Evolutionary conservation across 768 basidiomycete genomes (phyloP), one percentile per base, ranked within the genome.

Genomic region (Hebeloma cylindrosporum): DNA sequence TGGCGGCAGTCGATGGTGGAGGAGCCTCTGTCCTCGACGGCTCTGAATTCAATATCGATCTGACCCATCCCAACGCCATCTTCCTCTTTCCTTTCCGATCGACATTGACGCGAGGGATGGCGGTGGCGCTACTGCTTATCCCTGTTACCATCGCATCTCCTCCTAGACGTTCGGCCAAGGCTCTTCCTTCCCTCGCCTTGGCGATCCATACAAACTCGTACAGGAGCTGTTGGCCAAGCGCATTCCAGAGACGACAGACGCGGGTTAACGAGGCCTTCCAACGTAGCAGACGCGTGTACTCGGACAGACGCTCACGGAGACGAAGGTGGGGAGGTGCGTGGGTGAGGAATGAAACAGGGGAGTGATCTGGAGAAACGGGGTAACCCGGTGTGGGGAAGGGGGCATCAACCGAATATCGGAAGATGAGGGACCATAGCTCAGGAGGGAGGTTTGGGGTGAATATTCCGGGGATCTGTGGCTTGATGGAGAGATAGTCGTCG

Each of bases 171-270:
- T 46, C 58, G 17, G 62, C 62, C 16, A 65, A 41, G 13, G 28
- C 31, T 43, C 56, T 44, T 36, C 58, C 63, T 37, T 64, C 55
- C 40, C 48, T 45, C 6, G 76, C 75, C 27, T 74, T 66, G 40
- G 70, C 70, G 54, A 88, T 79, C 86, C 86, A 87, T 27, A 87
- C 74, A 59, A 77, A 80, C 56, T 86, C 82, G 63, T 75, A 87
- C 13, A 87, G 61, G 31, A 78, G 72, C 43, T 75, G 73, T 53
- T 79, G 78, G 3, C 73, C 66, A 40, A 77, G 68, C 26, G 58
- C 67, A 56, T 79, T 68, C 78, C 82, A 88, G 7, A 68, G 62
- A 31, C 72, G 69, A 58, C 64, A 79, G 4, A 88, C 83, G 33
- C 75, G 67, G 5, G 78, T 67, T 18, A 85, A 59, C 40, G 63